A percentile compares a stretch with the other conserved stretches of the same genome.
These are phyloP conservation scores for Sclerospora graminicola DNA, from an alignment of 352 stramenopile genomes.

Conservation along the genomic window DNA sequence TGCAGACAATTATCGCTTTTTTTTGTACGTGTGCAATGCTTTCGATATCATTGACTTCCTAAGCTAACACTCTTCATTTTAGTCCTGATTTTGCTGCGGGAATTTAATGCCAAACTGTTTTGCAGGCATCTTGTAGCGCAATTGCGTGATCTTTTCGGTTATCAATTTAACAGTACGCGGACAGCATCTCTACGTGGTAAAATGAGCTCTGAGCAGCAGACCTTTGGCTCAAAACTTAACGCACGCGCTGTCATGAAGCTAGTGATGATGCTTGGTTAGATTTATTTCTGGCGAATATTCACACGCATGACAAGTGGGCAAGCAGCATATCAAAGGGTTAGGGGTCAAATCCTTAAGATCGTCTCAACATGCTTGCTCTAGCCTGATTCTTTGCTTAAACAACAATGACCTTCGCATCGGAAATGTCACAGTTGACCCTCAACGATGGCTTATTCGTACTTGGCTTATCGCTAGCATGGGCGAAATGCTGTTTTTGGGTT, in stretches of 20 bases:
- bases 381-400: not conserved
- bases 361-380: too few species aligned
- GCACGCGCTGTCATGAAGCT: not conserved
- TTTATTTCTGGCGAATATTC: not conserved
- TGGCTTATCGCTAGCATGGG: too few species aligned
- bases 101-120: constrained; percentile 4
- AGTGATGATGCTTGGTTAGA: not conserved
- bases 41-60: not conserved
- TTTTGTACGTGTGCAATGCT: not conserved
- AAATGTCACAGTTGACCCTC: too few species aligned
- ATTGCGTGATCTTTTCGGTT: too few species aligned
- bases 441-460: too few species aligned
- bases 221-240: not conserved
- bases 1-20: not conserved
- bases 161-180: too few species aligned
- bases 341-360: constrained; percentile 2
- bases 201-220: too few species aligned
- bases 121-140: not conserved
- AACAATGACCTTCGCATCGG: not conserved
- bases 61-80: constrained; percentile 2
- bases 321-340: too few species aligned
- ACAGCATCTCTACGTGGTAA: too few species aligned
- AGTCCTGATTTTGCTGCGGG: constrained; percentile 11
- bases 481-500: too few species aligned
- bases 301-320: too few species aligned